A percentile compares a stretch with the other conserved stretches of the same genome.
These are phyloP conservation scores for Megacollybia marginata DNA, from an alignment of 768 basidiomycete species.

Conservation along the genomic window DNA sequence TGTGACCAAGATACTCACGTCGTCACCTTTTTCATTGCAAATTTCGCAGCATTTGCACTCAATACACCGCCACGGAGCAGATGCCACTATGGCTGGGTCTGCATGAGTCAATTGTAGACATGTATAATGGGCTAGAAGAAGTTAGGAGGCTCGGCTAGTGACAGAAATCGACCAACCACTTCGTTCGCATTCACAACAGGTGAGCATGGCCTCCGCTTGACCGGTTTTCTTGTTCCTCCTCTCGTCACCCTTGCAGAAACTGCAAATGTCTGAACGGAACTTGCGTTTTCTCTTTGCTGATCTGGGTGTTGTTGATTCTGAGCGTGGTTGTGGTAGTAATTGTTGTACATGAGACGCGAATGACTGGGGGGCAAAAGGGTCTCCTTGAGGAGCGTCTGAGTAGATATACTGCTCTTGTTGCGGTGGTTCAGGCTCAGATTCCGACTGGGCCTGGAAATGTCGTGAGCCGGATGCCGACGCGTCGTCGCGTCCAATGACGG, in stretches of 20 bases:
- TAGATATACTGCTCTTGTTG: constrained; percentile 22
- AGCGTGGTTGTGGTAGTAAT: constrained; percentile 33
- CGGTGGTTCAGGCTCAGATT: neutral
- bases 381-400: constrained; percentile 72
- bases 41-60: constrained; percentile 92
- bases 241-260: constrained; percentile 70
- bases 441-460: neutral
- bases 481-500: neutral
- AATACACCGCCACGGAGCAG: constrained; percentile 74
- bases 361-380: constrained; percentile 71
- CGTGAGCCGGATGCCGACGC: neutral
- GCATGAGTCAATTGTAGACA: constrained; percentile 60
- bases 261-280: constrained; percentile 54
- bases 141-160: constrained; percentile 3
- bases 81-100: constrained; percentile 56
- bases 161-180: constrained; percentile 48
- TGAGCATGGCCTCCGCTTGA: constrained; percentile 61
- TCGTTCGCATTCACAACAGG: constrained; percentile 76
- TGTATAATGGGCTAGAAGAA: constrained; percentile 66
- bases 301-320: constrained; percentile 32
- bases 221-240: constrained; percentile 43
- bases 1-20: constrained; percentile 48
- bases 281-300: constrained; percentile 39
- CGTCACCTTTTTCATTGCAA: constrained; percentile 79
- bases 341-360: constrained; percentile 44